phyloP scores from a whole-genome alignment of 768 basidiomycete species.

The Lentinula boryana region DNA sequence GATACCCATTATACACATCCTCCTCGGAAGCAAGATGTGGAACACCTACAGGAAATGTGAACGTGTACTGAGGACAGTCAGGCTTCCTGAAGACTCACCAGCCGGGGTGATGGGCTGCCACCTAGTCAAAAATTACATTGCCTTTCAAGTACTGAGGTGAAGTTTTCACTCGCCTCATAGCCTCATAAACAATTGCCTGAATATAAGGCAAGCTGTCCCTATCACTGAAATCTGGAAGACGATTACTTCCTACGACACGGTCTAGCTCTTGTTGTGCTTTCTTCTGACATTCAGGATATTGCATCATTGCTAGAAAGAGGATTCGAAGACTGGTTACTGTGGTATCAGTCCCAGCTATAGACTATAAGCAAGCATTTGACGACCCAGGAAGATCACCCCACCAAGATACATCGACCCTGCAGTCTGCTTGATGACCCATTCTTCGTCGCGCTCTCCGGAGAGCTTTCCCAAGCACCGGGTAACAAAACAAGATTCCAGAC shows the following conservation, averaged over 20 bases:
- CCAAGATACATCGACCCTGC: background rate
- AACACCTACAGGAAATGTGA: background rate
- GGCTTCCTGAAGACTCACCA: background rate
- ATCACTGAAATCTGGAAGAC: constrained; percentile 27
- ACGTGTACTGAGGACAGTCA: background rate
- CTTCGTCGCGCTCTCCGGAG: background rate
- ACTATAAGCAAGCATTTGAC: background rate
- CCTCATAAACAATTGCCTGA: constrained; percentile 9
- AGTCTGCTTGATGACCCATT: background rate
- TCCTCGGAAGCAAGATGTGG: constrained; percentile 8
- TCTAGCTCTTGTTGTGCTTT: constrained; percentile 30
- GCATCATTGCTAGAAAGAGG: constrained; percentile 25
- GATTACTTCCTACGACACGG: constrained; percentile 20
- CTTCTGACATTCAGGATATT: constrained; percentile 22
- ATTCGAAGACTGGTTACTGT: constrained; percentile 21
- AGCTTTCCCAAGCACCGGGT: background rate
- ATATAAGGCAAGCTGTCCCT: constrained; percentile 6
- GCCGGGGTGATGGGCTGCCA: background rate
- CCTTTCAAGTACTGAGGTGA: background rate
- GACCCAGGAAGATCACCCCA: background rate
- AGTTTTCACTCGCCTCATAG: background rate
- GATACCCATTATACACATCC: constrained; percentile 10
- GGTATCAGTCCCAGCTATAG: constrained; percentile 16
- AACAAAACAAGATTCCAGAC: background rate
- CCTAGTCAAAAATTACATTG: background rate